Evolutionary conservation across 352 stramenopile species (phyloP).

Genomic region (Thalassiosira mediterranea): DNA sequence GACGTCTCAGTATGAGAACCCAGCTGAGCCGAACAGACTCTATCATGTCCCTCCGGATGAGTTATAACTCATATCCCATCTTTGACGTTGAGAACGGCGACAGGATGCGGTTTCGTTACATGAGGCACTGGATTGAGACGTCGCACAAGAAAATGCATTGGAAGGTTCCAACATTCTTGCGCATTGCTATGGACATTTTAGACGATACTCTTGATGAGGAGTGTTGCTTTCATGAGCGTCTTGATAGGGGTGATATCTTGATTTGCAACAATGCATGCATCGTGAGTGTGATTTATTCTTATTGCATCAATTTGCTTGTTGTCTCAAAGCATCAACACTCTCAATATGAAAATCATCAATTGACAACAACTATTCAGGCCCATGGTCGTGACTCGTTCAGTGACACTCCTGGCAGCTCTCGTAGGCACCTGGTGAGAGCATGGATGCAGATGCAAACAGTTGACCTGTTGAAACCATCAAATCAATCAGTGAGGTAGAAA

Average conservation of each 20-base stretch:
- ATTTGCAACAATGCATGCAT: slow-evolving; percentile 41
- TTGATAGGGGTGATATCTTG: slow-evolving; percentile 27
- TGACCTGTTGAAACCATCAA: too few species aligned
- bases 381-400: too few species aligned
- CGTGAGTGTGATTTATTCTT: too few species aligned
- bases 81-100: slow-evolving; percentile 5
- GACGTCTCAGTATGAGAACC: neutral
- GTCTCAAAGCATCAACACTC: too few species aligned
- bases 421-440: too few species aligned
- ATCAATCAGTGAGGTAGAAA: too few species aligned
- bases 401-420: too few species aligned
- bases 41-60: slow-evolving; percentile 15
- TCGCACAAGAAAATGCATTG: slow-evolving; percentile 16
- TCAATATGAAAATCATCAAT: too few species aligned
- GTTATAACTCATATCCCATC: slow-evolving; percentile 36
- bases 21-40: slow-evolving; percentile 5
- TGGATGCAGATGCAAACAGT: too few species aligned
- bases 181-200: slow-evolving; percentile 30
- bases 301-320: too few species aligned
- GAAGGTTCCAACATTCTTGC: slow-evolving; percentile 16
- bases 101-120: slow-evolving; percentile 31
- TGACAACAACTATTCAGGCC: too few species aligned
- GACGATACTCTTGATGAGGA: slow-evolving; percentile 26
- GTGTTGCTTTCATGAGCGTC: slow-evolving; percentile 13
- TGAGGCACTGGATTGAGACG: slow-evolving; percentile 38